Evolutionary conservation across 805 yeast species (phyloP), one percentile per base, ranked within the genome.

Genomic region (Yarrowia sp.): DNA sequence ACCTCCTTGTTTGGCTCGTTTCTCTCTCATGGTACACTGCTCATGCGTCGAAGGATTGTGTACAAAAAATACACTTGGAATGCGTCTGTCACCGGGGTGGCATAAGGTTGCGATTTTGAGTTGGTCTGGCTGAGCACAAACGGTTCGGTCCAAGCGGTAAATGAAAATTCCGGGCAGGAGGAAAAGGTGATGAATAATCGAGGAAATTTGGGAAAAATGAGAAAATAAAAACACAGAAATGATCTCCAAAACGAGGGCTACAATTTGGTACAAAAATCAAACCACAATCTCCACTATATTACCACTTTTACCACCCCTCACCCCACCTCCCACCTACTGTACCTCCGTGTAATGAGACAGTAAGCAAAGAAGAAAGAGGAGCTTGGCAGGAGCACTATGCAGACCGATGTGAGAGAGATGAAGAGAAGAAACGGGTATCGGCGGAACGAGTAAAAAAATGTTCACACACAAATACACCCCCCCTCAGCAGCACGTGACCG

Each of bases 81-180:
- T 40, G 44, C 20, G 49, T 12, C 17, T 24, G 47, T 44, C 49
- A 44, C 50, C 34, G 34, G 50, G 50, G 50, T 24, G n/a, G 24
- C 8, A 7, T 24, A 33, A 20, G n/a, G 39, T 49, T 49, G 33
- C 14, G 20, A 44, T 7, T n/a, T 9, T n/a, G 44, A 40, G 19
- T 40, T 40, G 14, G 33, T 9, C 19, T 47, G 53, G 17, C 38
- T 15, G 19, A 7, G 34, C 50, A 30, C 38, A 14, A 47, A 47
- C 53, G 53, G 53, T 47, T 47, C 53, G 53, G 53, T 30, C 8
- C 38, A 30, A 15, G 53, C 53, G 53, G 53, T 30, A 47, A 47
- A 30, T 30, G 15, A 3, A 24, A 24, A 24, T 20, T 6, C 13
- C 53, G 38, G 38, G 33, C 24, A 14, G 2, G 19, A 10, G 20